Conservation (phyloP, 176 grass and related monocot genomes). For the Phragmites australis region DNA sequence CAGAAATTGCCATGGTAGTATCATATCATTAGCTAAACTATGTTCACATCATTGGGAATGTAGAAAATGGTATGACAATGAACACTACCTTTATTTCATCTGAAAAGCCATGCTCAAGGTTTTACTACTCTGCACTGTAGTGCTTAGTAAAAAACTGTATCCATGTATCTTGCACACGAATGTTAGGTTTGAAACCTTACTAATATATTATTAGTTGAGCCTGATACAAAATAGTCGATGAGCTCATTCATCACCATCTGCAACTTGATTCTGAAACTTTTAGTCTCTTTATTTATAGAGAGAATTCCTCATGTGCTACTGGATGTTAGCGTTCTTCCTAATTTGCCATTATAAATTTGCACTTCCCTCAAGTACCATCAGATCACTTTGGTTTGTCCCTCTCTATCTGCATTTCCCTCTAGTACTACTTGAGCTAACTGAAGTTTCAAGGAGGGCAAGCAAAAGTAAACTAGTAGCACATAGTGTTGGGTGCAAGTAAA, state of each 20-base stretch:
- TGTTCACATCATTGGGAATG: not conserved
- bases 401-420: no score
- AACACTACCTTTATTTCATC: not conserved
- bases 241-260: not conserved
- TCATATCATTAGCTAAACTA: conserved; percentile 14
- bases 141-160: not conserved
- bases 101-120: not conserved
- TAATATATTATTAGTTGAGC: not conserved
- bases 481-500: no score
- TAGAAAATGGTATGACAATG: not conserved
- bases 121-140: conserved; percentile 21
- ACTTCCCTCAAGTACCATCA: no score
- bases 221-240: not conserved
- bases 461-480: no score
- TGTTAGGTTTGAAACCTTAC: not conserved
- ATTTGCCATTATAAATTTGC: not conserved
- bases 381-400: no score
- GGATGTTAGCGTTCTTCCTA: not conserved
- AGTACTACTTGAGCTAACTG: no score
- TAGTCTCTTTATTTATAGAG: not conserved
- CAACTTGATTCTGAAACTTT: not conserved
- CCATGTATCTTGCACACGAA: not conserved
- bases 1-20: not conserved
- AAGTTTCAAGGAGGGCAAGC: no score
- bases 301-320: not conserved